Conservation (phyloP, 2,329 filamentous ascomycete genomes). For the Pseudogymnoascus sp. region DNA sequence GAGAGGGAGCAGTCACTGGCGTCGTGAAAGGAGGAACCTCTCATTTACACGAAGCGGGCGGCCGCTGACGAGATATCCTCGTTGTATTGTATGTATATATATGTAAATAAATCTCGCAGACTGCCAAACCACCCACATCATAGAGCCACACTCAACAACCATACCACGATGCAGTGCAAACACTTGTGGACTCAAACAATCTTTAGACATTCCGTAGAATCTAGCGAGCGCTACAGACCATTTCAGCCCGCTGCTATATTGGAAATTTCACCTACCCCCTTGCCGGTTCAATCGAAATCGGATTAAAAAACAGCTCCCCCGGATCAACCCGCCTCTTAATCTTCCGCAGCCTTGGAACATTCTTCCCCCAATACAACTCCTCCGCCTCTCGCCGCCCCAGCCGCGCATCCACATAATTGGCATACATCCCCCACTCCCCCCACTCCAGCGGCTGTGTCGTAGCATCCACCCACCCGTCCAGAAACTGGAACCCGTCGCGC, state of each 20-base stretch:
- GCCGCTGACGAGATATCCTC: background rate
- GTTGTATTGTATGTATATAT: background rate
- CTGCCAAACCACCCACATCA: background rate
- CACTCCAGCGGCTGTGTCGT: background rate
- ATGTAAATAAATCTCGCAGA: background rate
- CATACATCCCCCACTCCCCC: background rate
- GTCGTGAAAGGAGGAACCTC: background rate
- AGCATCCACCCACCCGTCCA: background rate
- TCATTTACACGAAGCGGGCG: background rate
- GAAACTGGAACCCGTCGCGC: background rate
- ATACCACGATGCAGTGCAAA: background rate
- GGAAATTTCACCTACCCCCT: background rate
- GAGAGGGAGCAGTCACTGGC: background rate
- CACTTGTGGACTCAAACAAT: background rate
- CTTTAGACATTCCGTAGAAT: background rate
- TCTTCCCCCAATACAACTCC: conserved; percentile 1
- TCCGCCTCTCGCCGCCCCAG: background rate
- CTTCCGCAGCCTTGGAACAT: background rate
- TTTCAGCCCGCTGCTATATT: background rate
- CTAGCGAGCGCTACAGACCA: background rate
- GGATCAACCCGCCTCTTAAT: background rate
- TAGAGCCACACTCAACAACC: background rate
- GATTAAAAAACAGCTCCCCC: background rate
- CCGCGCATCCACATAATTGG: background rate
- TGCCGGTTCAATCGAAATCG: background rate